Evolutionary conservation across 2,329 filamentous ascomycete species (phyloP).

Genomic region (Ophiocordyceps camponoti-saundersi): DNA sequence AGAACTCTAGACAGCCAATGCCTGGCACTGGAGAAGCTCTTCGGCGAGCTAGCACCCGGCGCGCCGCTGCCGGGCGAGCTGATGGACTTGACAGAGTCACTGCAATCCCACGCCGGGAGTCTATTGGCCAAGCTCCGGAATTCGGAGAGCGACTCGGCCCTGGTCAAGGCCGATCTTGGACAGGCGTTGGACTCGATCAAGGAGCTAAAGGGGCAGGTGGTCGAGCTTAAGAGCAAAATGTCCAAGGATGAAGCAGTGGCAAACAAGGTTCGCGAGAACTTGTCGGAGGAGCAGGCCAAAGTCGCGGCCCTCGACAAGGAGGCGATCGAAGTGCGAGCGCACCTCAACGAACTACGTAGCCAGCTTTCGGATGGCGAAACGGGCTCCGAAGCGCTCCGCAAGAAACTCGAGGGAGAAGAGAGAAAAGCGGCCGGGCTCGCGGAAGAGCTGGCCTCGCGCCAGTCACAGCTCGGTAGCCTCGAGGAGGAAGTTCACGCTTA

Average conservation of each 20-base stretch:
- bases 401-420: slow-evolving; percentile 61
- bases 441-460: slow-evolving; percentile 55
- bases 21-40: slow-evolving; percentile 38
- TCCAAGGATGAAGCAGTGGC: slow-evolving; percentile 32
- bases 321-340: slow-evolving; percentile 46
- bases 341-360: slow-evolving; percentile 49
- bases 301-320: slow-evolving; percentile 37
- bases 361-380: slow-evolving; percentile 72
- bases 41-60: slow-evolving; percentile 38
- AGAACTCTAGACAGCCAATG: slow-evolving; percentile 34
- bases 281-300: slow-evolving; percentile 36
- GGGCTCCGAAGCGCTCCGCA: slow-evolving; percentile 62
- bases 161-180: slow-evolving; percentile 48
- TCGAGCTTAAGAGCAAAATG: slow-evolving; percentile 33
- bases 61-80: slow-evolving; percentile 37
- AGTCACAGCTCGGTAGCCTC: slow-evolving; percentile 57
- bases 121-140: slow-evolving; percentile 41
- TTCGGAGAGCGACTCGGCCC: slow-evolving; percentile 39
- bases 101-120: slow-evolving; percentile 40
- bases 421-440: slow-evolving; percentile 48
- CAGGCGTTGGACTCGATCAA: slow-evolving; percentile 35
- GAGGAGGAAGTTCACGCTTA: slow-evolving; percentile 58
- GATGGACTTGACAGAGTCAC: slow-evolving; percentile 38
- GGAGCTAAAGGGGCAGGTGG: slow-evolving; percentile 40
- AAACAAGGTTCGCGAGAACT: slow-evolving; percentile 33